Evolutionary conservation across 169 alveolate species (phyloP).

Genomic region (Plasmodium vivax): DNA sequence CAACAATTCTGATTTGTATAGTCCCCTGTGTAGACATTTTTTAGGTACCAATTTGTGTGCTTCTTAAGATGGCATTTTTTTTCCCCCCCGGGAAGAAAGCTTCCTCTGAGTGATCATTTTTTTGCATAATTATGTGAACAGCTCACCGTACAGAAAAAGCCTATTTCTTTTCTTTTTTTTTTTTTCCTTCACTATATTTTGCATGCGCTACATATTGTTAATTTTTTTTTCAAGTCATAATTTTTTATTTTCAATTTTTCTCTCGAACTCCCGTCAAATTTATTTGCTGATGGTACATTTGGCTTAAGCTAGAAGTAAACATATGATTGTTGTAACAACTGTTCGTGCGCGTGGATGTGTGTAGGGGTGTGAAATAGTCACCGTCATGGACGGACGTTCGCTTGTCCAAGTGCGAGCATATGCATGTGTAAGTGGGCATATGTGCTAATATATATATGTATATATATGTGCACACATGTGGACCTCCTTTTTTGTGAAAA

Average conservation of each 20-base stretch:
- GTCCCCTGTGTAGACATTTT: neutral
- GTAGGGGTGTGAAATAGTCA: neutral
- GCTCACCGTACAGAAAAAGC: neutral
- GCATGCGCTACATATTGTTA: neutral
- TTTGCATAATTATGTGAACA: neutral
- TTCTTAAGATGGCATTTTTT: neutral
- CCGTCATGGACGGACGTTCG: neutral
- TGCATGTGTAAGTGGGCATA: neutral
- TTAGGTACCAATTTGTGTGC: neutral
- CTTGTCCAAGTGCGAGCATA: neutral
- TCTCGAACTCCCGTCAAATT: neutral
- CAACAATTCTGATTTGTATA: neutral
- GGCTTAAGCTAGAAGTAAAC: neutral
- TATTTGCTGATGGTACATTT: neutral
- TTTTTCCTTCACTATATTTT: neutral
- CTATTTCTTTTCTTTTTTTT: neutral
- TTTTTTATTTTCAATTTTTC: neutral
- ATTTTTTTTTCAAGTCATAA: neutral
- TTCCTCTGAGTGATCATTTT: neutral
- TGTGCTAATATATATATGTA: neutral
- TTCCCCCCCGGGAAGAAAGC: neutral
- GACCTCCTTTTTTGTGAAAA: neutral
- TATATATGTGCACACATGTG: neutral
- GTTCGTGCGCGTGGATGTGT: neutral
- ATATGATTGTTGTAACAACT: neutral